A percentile compares a stretch with the other conserved stretches of the same genome.
These are phyloP conservation scores for Colletotrichum musae DNA, from an alignment of 2,329 filamentous ascomycete genomes.

Conservation along the genomic window DNA sequence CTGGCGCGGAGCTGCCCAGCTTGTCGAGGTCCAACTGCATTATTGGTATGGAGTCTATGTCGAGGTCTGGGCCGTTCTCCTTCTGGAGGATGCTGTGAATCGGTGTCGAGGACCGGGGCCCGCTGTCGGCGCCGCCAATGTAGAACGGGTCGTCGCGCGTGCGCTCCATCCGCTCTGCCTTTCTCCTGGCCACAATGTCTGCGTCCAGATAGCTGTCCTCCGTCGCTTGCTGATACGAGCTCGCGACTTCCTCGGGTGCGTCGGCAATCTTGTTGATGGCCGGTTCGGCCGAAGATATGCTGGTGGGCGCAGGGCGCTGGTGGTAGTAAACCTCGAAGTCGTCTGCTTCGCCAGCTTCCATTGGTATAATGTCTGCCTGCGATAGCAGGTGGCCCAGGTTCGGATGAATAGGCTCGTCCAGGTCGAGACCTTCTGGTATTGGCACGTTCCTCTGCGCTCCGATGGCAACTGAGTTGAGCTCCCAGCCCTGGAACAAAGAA, in stretches of 20 bases:
- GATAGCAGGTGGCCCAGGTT: conserved; percentile 79
- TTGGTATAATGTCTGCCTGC: conserved; percentile 64
- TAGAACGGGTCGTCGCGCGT: conserved; percentile 97
- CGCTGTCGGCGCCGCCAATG: conserved; percentile 72
- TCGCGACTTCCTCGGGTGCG: conserved; percentile 59
- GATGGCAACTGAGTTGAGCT: conserved; percentile 90
- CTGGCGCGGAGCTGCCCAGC: conserved; percentile 50
- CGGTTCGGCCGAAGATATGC: conserved; percentile 67
- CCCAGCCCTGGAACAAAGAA: conserved; percentile 86
- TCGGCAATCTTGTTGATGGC: conserved; percentile 69
- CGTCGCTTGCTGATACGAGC: conserved; percentile 72
- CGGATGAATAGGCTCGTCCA: conserved; percentile 86
- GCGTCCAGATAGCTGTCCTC: conserved; percentile 79
- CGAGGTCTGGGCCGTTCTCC: conserved; percentile 83
- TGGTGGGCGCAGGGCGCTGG: conserved; percentile 65
- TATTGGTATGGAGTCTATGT: conserved; percentile 95
- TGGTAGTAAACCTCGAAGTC: conserved; percentile 80
- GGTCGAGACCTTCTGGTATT: conserved; percentile 79
- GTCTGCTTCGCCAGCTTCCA: conserved; percentile 69
- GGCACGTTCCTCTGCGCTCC: conserved; percentile 91
- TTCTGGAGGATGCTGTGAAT: conserved; percentile 82
- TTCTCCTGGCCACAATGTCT: conserved; percentile 80
- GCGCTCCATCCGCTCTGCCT: conserved; percentile 82
- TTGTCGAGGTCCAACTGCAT: conserved; percentile 88
- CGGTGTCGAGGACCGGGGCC: conserved; percentile 78